A percentile compares a stretch with the other conserved stretches of the same genome.
Conservation (phyloP, 371 early-diverging fungal species). For the Mortierella sp. region DNA sequence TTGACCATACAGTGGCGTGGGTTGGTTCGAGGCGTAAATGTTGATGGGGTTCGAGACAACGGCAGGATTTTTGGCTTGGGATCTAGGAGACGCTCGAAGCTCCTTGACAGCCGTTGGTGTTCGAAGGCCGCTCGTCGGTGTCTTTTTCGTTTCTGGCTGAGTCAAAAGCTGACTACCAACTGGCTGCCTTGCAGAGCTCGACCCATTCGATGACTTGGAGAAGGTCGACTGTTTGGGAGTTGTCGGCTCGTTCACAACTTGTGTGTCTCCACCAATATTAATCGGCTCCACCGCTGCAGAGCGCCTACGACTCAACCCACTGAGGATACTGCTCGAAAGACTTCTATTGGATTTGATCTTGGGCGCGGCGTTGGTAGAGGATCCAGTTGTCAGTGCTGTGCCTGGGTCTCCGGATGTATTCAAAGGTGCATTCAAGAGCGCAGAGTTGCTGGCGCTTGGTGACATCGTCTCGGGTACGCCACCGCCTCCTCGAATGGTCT, state of each 20-base stretch:
- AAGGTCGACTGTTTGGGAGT: conserved; percentile 15
- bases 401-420: conserved; percentile 4
- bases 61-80: conserved; percentile 13
- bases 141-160: conserved; percentile 29
- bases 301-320: conserved; percentile 21
- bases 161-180: conserved; percentile 1
- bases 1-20: conserved; percentile 40
- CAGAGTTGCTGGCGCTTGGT: conserved; percentile 14
- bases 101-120: conserved; percentile 50
- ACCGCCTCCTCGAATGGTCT: conserved; percentile 48
- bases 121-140: conserved; percentile 43
- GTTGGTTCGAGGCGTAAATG: conserved; percentile 25
- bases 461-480: conserved; percentile 1
- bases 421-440: conserved; percentile 6
- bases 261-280: not conserved
- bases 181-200: conserved; percentile 6
- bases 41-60: conserved; percentile 25
- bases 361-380: not conserved
- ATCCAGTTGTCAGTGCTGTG: not conserved
- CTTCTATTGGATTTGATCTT: conserved; percentile 41
- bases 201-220: conserved; percentile 8
- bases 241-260: conserved; percentile 5
- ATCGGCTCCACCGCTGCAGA: conserved; percentile 16
- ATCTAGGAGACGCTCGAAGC: conserved; percentile 27
- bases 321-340: conserved; percentile 39